Base-by-base conservation (phyloP, 176 grass and related monocot species). In the Tuctoria greenei region DNA sequence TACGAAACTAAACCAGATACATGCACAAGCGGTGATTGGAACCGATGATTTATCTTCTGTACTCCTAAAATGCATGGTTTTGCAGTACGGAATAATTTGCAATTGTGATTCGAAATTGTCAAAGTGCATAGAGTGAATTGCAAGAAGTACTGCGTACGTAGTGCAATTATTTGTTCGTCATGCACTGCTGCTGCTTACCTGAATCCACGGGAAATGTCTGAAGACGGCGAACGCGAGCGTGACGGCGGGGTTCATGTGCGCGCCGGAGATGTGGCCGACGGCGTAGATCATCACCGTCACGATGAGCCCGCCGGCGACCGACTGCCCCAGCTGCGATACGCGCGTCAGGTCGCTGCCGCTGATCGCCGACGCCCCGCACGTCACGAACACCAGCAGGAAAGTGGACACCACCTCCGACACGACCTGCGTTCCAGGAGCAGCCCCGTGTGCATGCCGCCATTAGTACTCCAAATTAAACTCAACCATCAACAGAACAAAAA, bases 201-300 rank as follows among this genome's bases (percentile, higher is more conserved):
- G 91, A 51, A 99, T 86, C 95, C 91, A 99, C 14, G 91, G 91
- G 73, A 99, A 99, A 87, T 99, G 95, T 25, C 87, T 73, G 60
- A 82, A 90, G 0, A 93, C 88, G 23, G 95, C 95, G 82, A 99
- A 99, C 21, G 95, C 83, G 28, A 95, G 83, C 18, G 91, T 99
- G 78, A 99, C 95, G 58, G 95, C 95, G 6, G 95, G 95, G 77
- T 99, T 99, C 95, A 99, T 99, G 89, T 99, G 95, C 10, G 95
- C 95, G 13, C 95, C 95, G 50, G 95, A 99, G 80, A 99, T 99
- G 72, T 99, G 95, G 0, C 95, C 95, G 23, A 99, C 95, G 41
- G 95, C 62, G 42, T 99, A 99, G 74, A 99, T 99, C 95, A 99
- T 99, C 8, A 95, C 91, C 0, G 92, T 95, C 57, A 99, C 95